These are phyloP conservation scores for Geopyxis carbonaria DNA, from an alignment of 495 filamentous ascomycete species.

Conservation along the genomic window DNA sequence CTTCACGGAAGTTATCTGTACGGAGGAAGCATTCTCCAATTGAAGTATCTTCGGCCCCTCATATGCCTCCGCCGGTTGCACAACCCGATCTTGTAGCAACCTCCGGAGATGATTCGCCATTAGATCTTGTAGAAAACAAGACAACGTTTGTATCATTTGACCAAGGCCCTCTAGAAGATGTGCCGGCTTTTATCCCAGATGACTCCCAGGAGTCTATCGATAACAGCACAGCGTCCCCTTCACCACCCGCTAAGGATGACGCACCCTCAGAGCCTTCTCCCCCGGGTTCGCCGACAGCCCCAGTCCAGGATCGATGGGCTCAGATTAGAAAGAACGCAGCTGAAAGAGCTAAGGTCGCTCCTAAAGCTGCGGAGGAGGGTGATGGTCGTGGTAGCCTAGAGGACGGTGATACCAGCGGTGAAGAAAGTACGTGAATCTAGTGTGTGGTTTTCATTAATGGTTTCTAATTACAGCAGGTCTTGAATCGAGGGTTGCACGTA, in stretches of 20 bases:
- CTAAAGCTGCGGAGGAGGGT: constrained; percentile 9
- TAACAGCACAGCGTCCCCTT: constrained; percentile 32
- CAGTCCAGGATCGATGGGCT: constrained; percentile 64
- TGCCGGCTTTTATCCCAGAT: constrained; percentile 67
- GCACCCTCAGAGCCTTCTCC: constrained; percentile 29
- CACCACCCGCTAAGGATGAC: constrained; percentile 28
- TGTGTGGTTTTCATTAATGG: constrained; percentile 1
- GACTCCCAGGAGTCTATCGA: constrained; percentile 38
- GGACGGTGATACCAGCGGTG: constrained; percentile 76
- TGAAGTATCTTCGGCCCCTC: not conserved
- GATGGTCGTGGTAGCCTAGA: constrained; percentile 35
- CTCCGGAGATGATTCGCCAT: too few relatives aligned
- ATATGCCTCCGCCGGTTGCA: constrained; percentile 1
- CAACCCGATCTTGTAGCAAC: too few relatives aligned
- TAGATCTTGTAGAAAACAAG: too few relatives aligned
- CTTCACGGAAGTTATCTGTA: constrained; percentile 16
- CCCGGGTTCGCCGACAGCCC: constrained; percentile 25
- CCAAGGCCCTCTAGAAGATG: constrained; percentile 73
- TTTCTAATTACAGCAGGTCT: constrained; percentile 43
- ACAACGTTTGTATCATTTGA: too few relatives aligned
- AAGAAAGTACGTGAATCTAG: constrained; percentile 62
- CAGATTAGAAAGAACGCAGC: constrained; percentile 90
- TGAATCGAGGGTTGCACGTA: constrained; percentile 86
- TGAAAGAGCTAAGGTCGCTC: constrained; percentile 40
- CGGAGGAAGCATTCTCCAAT: constrained; percentile 15